Evolutionary conservation across 257 asterid genomes (phyloP), one percentile per base, ranked within the genome.

Genomic region (Fraxinus excelsior): DNA sequence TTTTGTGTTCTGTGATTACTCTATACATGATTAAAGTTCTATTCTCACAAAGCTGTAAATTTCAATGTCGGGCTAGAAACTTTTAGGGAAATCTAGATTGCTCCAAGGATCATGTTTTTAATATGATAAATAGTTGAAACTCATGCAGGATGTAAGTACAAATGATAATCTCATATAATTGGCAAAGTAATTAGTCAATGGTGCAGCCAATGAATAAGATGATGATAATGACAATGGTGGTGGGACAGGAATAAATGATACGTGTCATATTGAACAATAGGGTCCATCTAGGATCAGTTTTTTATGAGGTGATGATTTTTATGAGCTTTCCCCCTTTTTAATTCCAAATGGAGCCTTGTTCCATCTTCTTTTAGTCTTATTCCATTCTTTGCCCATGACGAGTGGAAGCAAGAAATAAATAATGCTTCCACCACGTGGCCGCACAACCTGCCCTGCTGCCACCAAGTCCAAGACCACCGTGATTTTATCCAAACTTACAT

Each of bases 1-100:
- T 94, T 21, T 71, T 76, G 60, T 58, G 28, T 80, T 76, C 72
- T 74, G 77, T 68, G 28, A 69, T 60, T 25, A 6, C 60, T 72
- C n/a, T 9, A 56, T n/a, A 18, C 28, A 70, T 60, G 72, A 26
- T 80, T 37, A n/a, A 65, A 42, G 25, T 53, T 80, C 67, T 67
- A 68, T 72, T 79, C 51, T 74, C 74, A 13, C 14, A 74, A 35
- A 32, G 35, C 38, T 71, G 51, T 23, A 74, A 44, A 72, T 40
- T 76, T 60, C 31, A 25, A 70, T 56, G 35, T 76, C 26, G 75
- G 70, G 11, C 75, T 21, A 26, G 16, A 34, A 46, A 72, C 75
- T 66, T 60, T 38, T 16, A 71, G 70, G 46, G 72, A 46, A 38
- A 70, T 49, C 70, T 51, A 11, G 83, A 42, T 44, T 51, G 69